Percentiles rank a stretch among this genome's conserved stretches.
Conservation (phyloP, 2,329 filamentous ascomycete genomes). For the Pestalotiopsis sp. region DNA sequence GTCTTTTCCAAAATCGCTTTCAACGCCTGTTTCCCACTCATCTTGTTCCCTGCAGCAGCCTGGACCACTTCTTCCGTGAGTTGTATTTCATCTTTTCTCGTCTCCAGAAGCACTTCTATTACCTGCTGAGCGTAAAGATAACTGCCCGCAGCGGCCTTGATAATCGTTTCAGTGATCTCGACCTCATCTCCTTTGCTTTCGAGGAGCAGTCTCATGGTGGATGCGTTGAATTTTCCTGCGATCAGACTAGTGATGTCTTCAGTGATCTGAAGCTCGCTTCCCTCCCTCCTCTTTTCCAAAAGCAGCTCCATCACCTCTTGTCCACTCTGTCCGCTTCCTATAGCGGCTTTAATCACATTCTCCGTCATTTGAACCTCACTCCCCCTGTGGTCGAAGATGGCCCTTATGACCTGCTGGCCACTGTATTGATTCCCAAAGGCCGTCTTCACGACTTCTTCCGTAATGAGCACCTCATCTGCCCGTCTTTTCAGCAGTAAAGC, state of each 20-base stretch:
- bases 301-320: neutral
- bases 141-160: neutral
- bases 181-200: neutral
- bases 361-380: neutral
- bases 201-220: neutral
- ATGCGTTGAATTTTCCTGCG: neutral
- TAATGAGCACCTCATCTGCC: neutral
- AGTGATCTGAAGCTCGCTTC: neutral
- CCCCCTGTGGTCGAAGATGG: neutral
- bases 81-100: neutral
- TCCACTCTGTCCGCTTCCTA: no score
- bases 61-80: neutral
- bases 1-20: neutral
- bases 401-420: neutral
- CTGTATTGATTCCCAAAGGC: conserved; percentile 1
- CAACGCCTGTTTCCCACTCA: neutral
- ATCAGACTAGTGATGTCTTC: neutral
- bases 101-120: neutral
- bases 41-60: neutral
- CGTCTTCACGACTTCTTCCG: conserved; percentile 5
- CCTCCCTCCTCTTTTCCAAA: neutral
- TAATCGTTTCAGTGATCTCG: neutral
- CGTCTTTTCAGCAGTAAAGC: neutral
- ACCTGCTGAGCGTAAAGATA: neutral
- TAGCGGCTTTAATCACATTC: neutral